Evolutionary conservation across 805 yeast species (phyloP).

Genomic region (Candida morakotiae): DNA sequence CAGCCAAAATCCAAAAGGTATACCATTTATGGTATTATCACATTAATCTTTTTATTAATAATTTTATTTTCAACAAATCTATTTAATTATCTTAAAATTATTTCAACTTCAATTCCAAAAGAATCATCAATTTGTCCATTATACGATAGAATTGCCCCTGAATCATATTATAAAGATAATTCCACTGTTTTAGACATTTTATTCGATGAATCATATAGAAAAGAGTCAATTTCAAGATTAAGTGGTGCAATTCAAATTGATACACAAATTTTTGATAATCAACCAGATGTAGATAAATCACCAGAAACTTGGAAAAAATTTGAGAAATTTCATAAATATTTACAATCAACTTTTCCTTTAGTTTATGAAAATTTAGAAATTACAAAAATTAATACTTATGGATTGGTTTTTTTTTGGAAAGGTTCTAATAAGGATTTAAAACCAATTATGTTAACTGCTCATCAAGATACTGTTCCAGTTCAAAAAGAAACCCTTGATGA

Average conservation of each 20-base stretch:
- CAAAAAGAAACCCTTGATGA: constrained; percentile 49
- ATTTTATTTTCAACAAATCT: constrained; percentile 16
- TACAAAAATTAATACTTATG: constrained; percentile 58
- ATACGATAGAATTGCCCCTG: constrained; percentile 18
- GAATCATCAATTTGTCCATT: constrained; percentile 20
- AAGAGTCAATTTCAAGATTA: constrained; percentile 39
- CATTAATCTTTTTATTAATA: constrained; percentile 12
- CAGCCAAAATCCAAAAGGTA: constrained; percentile 6
- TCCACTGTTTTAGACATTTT: constrained; percentile 27
- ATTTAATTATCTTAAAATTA: constrained; percentile 16
- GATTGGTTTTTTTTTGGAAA: constrained; percentile 58
- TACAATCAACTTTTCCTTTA: constrained; percentile 51
- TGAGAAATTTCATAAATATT: constrained; percentile 45
- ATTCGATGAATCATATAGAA: constrained; percentile 20
- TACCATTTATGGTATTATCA: constrained; percentile 8
- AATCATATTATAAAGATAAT: constrained; percentile 26
- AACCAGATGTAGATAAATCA: constrained; percentile 46
- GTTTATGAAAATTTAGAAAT: constrained; percentile 45
- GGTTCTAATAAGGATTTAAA: constrained; percentile 52
- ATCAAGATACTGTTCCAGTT: constrained; percentile 80
- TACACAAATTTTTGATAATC: constrained; percentile 58
- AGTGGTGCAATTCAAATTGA: constrained; percentile 61
- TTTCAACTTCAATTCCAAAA: constrained; percentile 7
- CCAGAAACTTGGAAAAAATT: constrained; percentile 46
- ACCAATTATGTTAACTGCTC: constrained; percentile 69